Evolutionary conservation across 148 eudicot genomes (phyloP), one percentile per base, ranked within the genome.

Genomic region (Cornus controversa): DNA sequence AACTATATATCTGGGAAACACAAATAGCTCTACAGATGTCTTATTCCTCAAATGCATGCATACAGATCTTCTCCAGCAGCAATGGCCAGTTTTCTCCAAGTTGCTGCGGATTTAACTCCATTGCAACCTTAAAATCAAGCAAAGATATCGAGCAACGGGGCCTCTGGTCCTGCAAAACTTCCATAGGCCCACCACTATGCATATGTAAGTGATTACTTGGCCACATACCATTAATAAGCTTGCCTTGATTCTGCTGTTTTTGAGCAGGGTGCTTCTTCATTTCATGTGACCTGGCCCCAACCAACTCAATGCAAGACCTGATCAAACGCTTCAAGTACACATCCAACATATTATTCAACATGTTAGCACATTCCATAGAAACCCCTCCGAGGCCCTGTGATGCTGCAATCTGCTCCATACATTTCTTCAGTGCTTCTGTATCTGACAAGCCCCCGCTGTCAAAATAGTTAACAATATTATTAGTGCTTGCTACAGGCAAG

Each of bases 31-130:
- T 60, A 71, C 72, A 18, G 45, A 72, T 45, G 70, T 69, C 66
- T 69, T 82, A 82, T 77, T 90, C 89, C 67, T 86, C 83, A 23
- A 78, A 86, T 71, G 79, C 71, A 68, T 72, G 85, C 83, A 82
- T 86, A 14, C 84, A 86, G 57, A 88, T 84, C 77, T 84, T 88
- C 83, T 88, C 91, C 81, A 90, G 82, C 79, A 89, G 74, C 77
- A 80, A 68, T 72, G 92, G 87, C 92, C 92, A 89, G 70, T 89
- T 86, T 83, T 87, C 90, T 60, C 92, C 92, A 79, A 88, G 88
- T 67, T 86, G 93, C 79, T 84, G 83, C 36, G 91, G 91, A 54
- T 86, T 85, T 53, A 88, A 67, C 82, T 88, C 89, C 91, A 88
- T 90, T 42, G 91, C 91, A 60, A 85, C 85, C 81, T 83, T 88